Evolutionary conservation across 129 eudicot species (phyloP), one percentile per base, ranked within the genome.

Genomic region (Lactuca saligna): DNA sequence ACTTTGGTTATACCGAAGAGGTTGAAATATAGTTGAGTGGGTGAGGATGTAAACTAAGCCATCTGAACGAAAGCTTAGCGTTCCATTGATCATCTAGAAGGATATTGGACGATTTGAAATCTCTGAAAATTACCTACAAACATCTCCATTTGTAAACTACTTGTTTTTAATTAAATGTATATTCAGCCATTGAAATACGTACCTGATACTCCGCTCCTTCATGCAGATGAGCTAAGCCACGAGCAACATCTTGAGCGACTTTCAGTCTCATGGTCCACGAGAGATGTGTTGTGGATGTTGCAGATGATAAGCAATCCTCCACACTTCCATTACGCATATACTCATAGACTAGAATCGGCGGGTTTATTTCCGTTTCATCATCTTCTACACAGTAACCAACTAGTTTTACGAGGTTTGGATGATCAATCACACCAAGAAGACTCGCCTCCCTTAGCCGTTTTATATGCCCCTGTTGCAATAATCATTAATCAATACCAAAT

Each of bases 241-340:
- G 83, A 63, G 97, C 97, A 82, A 88, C 86, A 54, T 91, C 95
- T 68, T 78, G 85, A 39, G 97, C 97, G 41, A 91, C 80, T 82
- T 81, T 87, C 41, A 91, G 81, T 82, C 97, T 84, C 94, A 69
- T 84, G 59, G 80, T 64, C 97, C 97, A 91, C 6, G 97, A 67
- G 56, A 91, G 90, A 61, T 87, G 71, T 34, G 80, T 68, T 14
- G 66, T 68, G 0, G 87, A 75, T 41, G 69, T 74, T 57, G 78
- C 20, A 9, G 87, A 86, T 79, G 87, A 86, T 79, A 91, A 72
- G 69, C 84, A 91, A 65, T 91, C 90, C 63, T 82, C 86, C 32
- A 91, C 84, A 14, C 94, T 91, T 76, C 85, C 70, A 34, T 91
- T 91, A 10, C 88, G 89, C 88, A 91, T 86, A 72, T 83, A 80